These are phyloP conservation scores for Ascochyta viciae-villosae DNA, from an alignment of 2,329 filamentous ascomycete genomes.

Conservation along the genomic window DNA sequence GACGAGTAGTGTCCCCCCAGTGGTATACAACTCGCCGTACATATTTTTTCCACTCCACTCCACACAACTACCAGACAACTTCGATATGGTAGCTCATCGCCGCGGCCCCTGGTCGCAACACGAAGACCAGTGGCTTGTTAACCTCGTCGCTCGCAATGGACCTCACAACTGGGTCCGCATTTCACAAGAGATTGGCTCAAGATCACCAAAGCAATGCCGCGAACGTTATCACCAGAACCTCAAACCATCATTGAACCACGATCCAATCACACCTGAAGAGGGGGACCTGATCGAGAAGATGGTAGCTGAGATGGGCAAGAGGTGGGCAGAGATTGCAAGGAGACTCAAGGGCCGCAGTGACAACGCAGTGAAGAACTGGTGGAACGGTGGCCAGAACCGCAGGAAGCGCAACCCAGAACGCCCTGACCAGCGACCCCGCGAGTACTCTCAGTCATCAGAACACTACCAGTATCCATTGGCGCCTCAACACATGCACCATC, in stretches of 20 bases:
- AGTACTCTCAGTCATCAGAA: constrained; percentile 43
- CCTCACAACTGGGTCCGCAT: constrained; percentile 91
- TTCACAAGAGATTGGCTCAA: constrained; percentile 73
- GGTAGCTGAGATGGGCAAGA: constrained; percentile 79
- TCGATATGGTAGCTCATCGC: constrained; percentile 63
- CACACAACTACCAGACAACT: constrained; percentile 11
- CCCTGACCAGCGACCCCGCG: constrained; percentile 33
- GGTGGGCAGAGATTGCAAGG: constrained; percentile 92
- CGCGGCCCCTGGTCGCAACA: constrained; percentile 83
- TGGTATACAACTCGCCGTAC: constrained; percentile 11
- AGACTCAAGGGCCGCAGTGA: constrained; percentile 84
- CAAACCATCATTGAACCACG: constrained; percentile 79
- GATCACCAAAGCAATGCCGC: constrained; percentile 92
- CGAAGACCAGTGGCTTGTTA: constrained; percentile 75
- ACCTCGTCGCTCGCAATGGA: constrained; percentile 74
- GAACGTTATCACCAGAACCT: constrained; percentile 95
- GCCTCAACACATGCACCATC: constrained; percentile 31
- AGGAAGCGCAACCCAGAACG: constrained; percentile 57
- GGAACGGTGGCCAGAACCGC: constrained; percentile 92
- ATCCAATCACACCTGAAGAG: constrained; percentile 80
- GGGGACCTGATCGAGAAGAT: constrained; percentile 76
- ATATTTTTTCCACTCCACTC: not conserved
- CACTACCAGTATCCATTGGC: constrained; percentile 39
- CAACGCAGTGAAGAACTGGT: constrained; percentile 98
- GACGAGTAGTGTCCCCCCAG: constrained; percentile 1